Conservation (phyloP, 768 basidiomycete species). For the Leccinum subgranulosum region DNA sequence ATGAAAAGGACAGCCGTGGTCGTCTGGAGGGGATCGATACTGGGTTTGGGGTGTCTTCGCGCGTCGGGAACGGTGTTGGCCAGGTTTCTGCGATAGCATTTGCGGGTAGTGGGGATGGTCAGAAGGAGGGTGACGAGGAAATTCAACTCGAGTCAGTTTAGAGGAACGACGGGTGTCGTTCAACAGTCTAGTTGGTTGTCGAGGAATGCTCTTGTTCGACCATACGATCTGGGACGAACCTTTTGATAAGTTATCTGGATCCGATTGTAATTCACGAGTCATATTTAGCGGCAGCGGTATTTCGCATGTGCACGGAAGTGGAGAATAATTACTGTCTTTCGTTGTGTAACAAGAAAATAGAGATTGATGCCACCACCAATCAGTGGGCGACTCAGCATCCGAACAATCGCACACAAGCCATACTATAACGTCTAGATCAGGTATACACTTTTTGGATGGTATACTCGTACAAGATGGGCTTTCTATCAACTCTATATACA, state of each 20-base stretch:
- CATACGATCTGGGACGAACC: not conserved
- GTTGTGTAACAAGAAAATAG: no score
- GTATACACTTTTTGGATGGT: slow-evolving; percentile 7
- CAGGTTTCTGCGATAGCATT: not conserved
- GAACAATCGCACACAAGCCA: not conserved
- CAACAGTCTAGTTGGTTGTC: not conserved
- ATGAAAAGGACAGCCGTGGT: not conserved
- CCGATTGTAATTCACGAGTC: slow-evolving; percentile 37
- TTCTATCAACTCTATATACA: slow-evolving; percentile 12
- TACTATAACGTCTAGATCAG: not conserved
- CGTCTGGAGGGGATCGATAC: not conserved
- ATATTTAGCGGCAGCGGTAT: no score
- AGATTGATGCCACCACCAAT: no score
- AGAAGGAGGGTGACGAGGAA: not conserved
- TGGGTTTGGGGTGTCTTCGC: not conserved
- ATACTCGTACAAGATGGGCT: slow-evolving; percentile 1
- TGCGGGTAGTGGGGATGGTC: not conserved
- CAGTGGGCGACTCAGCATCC: no score
- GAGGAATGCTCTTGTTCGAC: not conserved
- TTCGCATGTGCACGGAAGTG: no score
- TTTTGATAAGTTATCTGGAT: not conserved
- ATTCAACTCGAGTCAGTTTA: not conserved
- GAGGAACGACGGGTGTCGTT: not conserved
- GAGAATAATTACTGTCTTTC: no score
- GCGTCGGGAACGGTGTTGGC: not conserved